Evolutionary conservation across 768 basidiomycete species (phyloP).

Genomic region (Candolleomyces eurysporus): DNA sequence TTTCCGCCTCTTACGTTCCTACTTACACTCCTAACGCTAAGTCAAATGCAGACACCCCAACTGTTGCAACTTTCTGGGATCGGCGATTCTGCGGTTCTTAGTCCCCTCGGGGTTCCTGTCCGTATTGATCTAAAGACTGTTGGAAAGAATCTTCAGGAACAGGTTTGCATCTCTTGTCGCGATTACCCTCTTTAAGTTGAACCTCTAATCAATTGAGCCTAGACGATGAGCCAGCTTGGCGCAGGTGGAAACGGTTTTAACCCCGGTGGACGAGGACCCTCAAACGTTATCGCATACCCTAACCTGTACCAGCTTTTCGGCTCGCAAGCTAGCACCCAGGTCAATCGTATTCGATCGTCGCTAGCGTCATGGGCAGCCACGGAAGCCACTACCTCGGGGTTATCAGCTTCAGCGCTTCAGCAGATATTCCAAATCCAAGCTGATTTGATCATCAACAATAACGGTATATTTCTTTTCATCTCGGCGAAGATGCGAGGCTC

Average conservation of each 20-base stretch:
- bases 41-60: constrained; percentile 34
- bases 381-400: constrained; percentile 34
- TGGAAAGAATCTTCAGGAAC: constrained; percentile 58
- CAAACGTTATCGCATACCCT: constrained; percentile 49
- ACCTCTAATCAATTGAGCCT: background rate
- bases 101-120: constrained; percentile 44
- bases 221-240: constrained; percentile 44
- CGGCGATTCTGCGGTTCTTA: constrained; percentile 46
- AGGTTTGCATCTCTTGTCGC: constrained; percentile 24
- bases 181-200: background rate
- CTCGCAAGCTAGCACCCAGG: constrained; percentile 26
- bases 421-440: constrained; percentile 47
- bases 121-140: constrained; percentile 48
- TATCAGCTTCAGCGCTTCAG: constrained; percentile 39
- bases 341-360: constrained; percentile 34
- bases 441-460: constrained; percentile 43
- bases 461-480: constrained; percentile 27
- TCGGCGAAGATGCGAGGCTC: background rate
- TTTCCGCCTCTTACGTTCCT: background rate
- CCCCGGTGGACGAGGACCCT: constrained; percentile 40
- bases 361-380: constrained; percentile 41
- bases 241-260: constrained; percentile 40
- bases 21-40: background rate
- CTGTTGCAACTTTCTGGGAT: constrained; percentile 57
- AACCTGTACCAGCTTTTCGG: constrained; percentile 50